Conservation (phyloP, 2,329 filamentous ascomycete genomes). For the Alternaria brassicicola region DNA sequence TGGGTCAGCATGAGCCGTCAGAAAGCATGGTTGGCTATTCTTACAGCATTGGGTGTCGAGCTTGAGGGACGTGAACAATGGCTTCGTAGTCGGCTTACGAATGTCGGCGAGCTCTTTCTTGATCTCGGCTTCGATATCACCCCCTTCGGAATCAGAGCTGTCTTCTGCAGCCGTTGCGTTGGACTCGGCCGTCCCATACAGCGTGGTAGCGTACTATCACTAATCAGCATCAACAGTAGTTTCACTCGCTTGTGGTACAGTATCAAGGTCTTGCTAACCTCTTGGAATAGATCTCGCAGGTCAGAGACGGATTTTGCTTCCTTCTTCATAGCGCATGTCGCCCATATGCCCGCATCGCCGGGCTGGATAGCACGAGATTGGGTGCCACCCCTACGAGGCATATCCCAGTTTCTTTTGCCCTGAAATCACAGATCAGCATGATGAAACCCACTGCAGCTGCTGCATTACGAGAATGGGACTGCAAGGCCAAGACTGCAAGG, state of each 20-base stretch:
- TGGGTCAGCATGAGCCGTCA: constrained; percentile 18
- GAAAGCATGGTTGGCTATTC: constrained; percentile 20
- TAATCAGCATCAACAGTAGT: constrained; percentile 21
- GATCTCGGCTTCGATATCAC: constrained; percentile 75
- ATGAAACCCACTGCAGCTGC: constrained; percentile 16
- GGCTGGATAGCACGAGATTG: constrained; percentile 60
- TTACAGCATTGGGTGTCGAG: constrained; percentile 63
- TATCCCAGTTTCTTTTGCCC: constrained; percentile 55
- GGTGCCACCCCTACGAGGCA: constrained; percentile 44
- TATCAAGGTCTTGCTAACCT: constrained; percentile 56
- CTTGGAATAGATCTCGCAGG: constrained; percentile 68
- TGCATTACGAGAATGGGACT: constrained; percentile 26
- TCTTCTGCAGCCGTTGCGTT: constrained; percentile 51
- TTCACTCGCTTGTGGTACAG: not conserved
- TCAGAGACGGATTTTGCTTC: constrained; percentile 73
- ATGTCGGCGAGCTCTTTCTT: constrained; percentile 72
- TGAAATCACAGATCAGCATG: constrained; percentile 29
- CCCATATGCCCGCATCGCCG: constrained; percentile 77
- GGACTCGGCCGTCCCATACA: constrained; percentile 51
- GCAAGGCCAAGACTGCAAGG: constrained; percentile 17
- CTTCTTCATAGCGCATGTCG: constrained; percentile 74
- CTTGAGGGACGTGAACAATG: constrained; percentile 60
- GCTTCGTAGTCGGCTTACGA: constrained; percentile 57
- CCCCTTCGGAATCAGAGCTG: constrained; percentile 39
- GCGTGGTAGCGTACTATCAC: constrained; percentile 69